Conservation (phyloP, 129 eudicot species). For the Artemisia annua region DNA sequence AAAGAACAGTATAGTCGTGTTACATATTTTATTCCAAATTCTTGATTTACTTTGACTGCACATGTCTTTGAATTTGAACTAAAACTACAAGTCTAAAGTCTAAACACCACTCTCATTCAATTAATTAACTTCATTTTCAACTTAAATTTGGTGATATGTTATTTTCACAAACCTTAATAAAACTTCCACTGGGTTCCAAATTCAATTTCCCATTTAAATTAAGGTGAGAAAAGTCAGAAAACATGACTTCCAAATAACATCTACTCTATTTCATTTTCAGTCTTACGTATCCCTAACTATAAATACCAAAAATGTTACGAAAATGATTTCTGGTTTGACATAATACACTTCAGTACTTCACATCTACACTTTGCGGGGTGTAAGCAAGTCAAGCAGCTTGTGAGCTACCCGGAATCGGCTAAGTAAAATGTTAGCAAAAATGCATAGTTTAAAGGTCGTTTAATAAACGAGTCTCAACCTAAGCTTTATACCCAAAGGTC, state of each 20-base stretch:
- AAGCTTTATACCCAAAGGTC: too few species aligned
- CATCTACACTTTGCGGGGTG: too few species aligned
- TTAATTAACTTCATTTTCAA: background rate
- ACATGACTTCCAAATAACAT: background rate
- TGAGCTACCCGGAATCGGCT: too few species aligned
- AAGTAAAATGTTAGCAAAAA: too few species aligned
- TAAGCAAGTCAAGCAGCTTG: too few species aligned
- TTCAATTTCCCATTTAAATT: background rate
- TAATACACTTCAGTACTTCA: too few species aligned
- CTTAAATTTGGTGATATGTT: constrained; percentile 21
- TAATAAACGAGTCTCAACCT: too few species aligned
- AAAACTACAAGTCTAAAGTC: background rate
- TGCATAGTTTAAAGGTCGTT: too few species aligned
- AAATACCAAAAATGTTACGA: background rate
- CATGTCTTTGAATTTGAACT: background rate
- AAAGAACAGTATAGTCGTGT: background rate
- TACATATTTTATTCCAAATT: background rate
- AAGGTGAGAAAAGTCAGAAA: background rate
- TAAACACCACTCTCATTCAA: background rate
- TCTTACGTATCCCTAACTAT: background rate
- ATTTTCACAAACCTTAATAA: background rate
- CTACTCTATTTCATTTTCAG: background rate
- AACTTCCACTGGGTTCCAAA: background rate
- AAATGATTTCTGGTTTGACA: too few species aligned
- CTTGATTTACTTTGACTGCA: background rate